Percentiles rank a stretch among this genome's conserved stretches.
Evolutionary conservation across 2,329 filamentous ascomycete species (phyloP).

Genomic region (Canariomyces notabilis): DNA sequence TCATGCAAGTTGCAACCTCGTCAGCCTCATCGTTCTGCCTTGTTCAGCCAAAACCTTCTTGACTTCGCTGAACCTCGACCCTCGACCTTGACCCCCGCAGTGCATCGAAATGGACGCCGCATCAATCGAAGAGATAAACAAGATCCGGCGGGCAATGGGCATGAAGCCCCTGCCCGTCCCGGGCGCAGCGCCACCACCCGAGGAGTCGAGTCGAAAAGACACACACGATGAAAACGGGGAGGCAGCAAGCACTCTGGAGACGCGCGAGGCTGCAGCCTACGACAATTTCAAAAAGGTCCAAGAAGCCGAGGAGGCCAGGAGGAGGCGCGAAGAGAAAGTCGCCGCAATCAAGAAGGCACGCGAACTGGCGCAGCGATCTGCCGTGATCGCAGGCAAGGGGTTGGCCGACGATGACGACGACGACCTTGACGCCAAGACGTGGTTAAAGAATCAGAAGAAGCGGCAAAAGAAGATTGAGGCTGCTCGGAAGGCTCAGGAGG

Average conservation of each 20-base stretch:
- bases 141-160: constrained; percentile 81
- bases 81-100: constrained; percentile 1
- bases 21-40: constrained; percentile 10
- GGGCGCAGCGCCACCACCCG: constrained; percentile 47
- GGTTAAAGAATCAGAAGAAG: constrained; percentile 88
- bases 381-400: constrained; percentile 74
- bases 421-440: constrained; percentile 73
- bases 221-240: constrained; percentile 60
- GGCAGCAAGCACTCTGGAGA: constrained; percentile 74
- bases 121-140: constrained; percentile 89
- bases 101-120: constrained; percentile 54
- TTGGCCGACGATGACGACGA: constrained; percentile 70
- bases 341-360: constrained; percentile 81
- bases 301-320: constrained; percentile 72
- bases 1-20: background rate
- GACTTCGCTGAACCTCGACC: constrained; percentile 1
- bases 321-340: constrained; percentile 72
- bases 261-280: constrained; percentile 64
- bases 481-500: constrained; percentile 65
- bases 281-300: constrained; percentile 64
- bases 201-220: constrained; percentile 38
- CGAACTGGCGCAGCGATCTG: constrained; percentile 72
- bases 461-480: constrained; percentile 86
- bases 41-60: constrained; percentile 6
- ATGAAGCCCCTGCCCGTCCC: constrained; percentile 86